Base-by-base conservation (phyloP, 202 grass and related monocot genomes). In the Schoenoplectus tabernaemontani region DNA sequence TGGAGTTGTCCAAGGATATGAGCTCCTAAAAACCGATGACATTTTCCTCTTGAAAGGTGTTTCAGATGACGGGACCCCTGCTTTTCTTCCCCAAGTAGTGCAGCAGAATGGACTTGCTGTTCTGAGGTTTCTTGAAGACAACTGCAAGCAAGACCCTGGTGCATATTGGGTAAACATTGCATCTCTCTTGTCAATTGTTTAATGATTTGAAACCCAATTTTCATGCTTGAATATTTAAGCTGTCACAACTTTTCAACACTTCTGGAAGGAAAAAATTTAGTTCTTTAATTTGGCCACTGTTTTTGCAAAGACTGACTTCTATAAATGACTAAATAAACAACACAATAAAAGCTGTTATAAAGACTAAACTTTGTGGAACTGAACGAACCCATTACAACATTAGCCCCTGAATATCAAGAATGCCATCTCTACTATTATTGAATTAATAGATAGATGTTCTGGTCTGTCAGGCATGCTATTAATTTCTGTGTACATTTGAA, bases 61-160 rank as follows among this genome's bases (percentile, higher is more conserved):
- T 22, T 95, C 96, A 39, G 90, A 94, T 70, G 91, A 99, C 91
- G 96, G 96, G 36, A 87, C 85, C 42, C 91, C 96, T 61, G 91
- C 91, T 77, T 99, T 99, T 90, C 84, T 90, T 87, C 96, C 96
- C 59, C 88, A 99, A 68, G 90, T 93, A 72, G 96, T 95, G 73
- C 96, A 95, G 87, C 91, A 98, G 90, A 94, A 99, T 92, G 96
- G 96, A 17, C 70, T 99, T 26, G 90, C 91, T 83, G 96, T 99
- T 36, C 82, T 99, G 53, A 90, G 88, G 50, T 99, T 99, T 81
- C 90, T 99, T 82, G 91, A 92, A 81, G 87, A 91, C 82, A 99
- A 99, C 64, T 99, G 92, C 83, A 99, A 95, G 83, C 89, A 95
- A 89, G 91, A 99, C 54, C 95, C 91, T 86, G 90, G 91, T 86